Evolutionary conservation across 2,329 filamentous ascomycete genomes (phyloP), one percentile per base, ranked within the genome.

Genomic region (Myriosclerotinia curreyana): DNA sequence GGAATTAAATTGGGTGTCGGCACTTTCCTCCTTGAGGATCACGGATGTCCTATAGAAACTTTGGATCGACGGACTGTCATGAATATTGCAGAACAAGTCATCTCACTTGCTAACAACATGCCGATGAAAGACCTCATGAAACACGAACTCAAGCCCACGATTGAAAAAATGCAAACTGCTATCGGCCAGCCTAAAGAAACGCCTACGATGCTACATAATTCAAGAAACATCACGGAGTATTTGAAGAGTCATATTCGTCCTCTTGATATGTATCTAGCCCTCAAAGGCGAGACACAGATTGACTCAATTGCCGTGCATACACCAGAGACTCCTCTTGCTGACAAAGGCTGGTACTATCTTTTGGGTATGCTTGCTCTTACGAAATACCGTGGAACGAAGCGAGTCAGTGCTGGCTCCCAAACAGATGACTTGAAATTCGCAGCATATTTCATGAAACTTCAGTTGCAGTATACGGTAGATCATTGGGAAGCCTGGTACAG

Each of bases 51-150:
- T 0, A 77, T 85, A 0, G 90, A 96, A 71, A 86, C 86, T 65
- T 80, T 98, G 1, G 92, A 96, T 74, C 88, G 88, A 70, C 83
- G 86, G 46, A 91, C 91, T 65, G 93, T 93, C 0, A 82, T 93
- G 71, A 86, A 89, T 68, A 83, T 97, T 55, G 86, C 96, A 14
- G 90, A 96, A 67, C 90, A 93, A 72, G 85, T 98, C 46, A 88
- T 96, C 72, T 80, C 85, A 44, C 86, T 97, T 65, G 91, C 91
- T 2, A 88, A 88, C 58, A 87, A 90, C 66, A 88, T 97, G 80
- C 88, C 91, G 28, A 90, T 96, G 79, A 96, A 94, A 72, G 95
- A 98, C 69, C 79, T 98, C 22, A 85, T 92, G 20, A 98, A 96
- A 75, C 95, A 92, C 20, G 92, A 98, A 64, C 80, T 99, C 62